Base-by-base conservation (phyloP, 192 early-diverging fungal genomes). In the Funneliformis geosporum region DNA sequence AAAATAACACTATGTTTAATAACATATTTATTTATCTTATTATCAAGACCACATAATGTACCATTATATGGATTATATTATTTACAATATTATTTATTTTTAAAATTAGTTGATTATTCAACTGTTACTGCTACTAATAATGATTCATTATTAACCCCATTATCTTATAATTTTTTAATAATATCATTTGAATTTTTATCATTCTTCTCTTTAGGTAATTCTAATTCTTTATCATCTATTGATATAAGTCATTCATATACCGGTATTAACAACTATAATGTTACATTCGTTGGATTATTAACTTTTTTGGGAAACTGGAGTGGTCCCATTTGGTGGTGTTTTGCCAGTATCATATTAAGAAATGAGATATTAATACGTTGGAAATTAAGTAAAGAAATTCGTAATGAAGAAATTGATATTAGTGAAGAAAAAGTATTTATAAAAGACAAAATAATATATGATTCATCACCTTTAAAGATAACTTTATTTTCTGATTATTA, bases 241-340 rank as follows among this genome's bases (percentile, higher is more conserved):
- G 93, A 95, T 65, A 83, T 95, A 25, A 91, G 92, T 76, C 91
- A 91, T 68, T 89, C 92, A 3, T 95, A 95, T 75, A 87, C 90
- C 5, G 93, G 93, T 5, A 89, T 95, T 40, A 85, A 89, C 59
- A 85, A 84, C 7, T 95, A 93, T 83, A 85, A 87, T 80, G 86
- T 89, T 39, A 69, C 50, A 2, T 47, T 87, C 40, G 92, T 93
- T 14, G 92, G 93, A 4, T 47, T 91, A 7, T 81, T 93, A n/a
- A 88, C 92, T 5, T 95, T 93, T 83, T 75, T 87, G 12, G 83
- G 85, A 39, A 95, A 93, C 82, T 95, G 93, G 93, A 83, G 90
- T 0, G 93, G 90, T 1, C 88, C 89, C 18, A 80, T 95, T 65
- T 92, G 87, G 88, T 93, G 92, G 92, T 76, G 83, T 8, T 50